Evolutionary conservation across 2,329 filamentous ascomycete species (phyloP).

Genomic region (Kalmusia sp.): DNA sequence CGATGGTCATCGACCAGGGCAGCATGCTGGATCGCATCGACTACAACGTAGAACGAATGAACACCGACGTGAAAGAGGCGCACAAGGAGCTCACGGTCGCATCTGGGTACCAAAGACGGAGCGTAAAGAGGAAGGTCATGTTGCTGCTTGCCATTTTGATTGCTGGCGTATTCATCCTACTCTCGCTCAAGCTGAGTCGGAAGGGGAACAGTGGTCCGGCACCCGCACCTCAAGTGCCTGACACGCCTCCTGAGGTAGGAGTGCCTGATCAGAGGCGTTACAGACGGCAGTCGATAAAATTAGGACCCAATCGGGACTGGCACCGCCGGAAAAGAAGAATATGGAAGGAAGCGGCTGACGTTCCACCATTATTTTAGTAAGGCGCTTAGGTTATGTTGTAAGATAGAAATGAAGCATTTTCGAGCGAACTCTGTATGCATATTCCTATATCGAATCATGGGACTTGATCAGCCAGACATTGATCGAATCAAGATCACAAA

Average conservation of each 20-base stretch:
- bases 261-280: conserved; percentile 7
- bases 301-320: conserved; percentile 36
- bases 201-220: conserved; percentile 38
- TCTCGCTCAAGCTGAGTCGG: conserved; percentile 77
- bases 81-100: conserved; percentile 90
- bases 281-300: conserved; percentile 23
- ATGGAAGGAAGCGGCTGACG: conserved; percentile 29
- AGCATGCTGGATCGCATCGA: conserved; percentile 61
- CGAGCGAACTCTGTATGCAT: too few species aligned
- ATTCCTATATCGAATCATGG: too few species aligned
- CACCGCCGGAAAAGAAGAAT: conserved; percentile 44
- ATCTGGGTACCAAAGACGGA: conserved; percentile 85
- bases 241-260: conserved; percentile 25
- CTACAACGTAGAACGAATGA: conserved; percentile 97
- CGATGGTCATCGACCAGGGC: conserved; percentile 73
- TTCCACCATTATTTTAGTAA: conserved; percentile 17
- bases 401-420: conserved; percentile 20
- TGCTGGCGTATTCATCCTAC: conserved; percentile 83
- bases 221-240: conserved; percentile 24
- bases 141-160: conserved; percentile 86
- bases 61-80: conserved; percentile 88
- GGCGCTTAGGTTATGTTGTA: conserved; percentile 14
- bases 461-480: too few species aligned
- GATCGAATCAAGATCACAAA: too few species aligned
- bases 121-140: conserved; percentile 91